Conservation (phyloP, 495 filamentous ascomycete species). For the Evansstolkia leycettana region DNA sequence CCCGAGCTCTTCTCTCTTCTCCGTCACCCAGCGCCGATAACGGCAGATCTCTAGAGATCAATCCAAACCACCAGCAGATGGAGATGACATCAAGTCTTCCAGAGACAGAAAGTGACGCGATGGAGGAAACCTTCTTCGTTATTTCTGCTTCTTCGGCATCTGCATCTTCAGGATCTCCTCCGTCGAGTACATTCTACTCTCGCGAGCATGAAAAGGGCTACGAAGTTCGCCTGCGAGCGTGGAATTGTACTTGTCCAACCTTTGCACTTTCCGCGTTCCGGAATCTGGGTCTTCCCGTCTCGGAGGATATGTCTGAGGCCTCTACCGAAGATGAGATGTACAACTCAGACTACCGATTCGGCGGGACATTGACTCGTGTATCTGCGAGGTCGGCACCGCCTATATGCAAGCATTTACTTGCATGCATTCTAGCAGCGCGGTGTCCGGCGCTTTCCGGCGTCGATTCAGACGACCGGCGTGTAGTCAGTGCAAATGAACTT, state of each 20-base stretch:
- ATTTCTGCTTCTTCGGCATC: slow-evolving; percentile 34
- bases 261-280: slow-evolving; percentile 64
- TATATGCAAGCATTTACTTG: slow-evolving; percentile 82
- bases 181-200: slow-evolving; percentile 11
- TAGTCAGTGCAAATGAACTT: slow-evolving; percentile 51
- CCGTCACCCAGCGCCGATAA: slow-evolving; percentile 2
- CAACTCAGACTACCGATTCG: slow-evolving; percentile 37
- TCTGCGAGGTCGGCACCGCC: too few species aligned
- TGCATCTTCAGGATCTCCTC: slow-evolving; percentile 8
- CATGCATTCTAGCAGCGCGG: slow-evolving; percentile 63
- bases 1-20: not conserved
- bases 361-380: slow-evolving; percentile 31
- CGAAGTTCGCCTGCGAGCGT: slow-evolving; percentile 59
- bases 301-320: too few species aligned
- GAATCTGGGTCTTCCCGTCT: slow-evolving; percentile 1
- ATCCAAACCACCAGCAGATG: not conserved
- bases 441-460: slow-evolving; percentile 48
- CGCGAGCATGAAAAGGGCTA: slow-evolving; percentile 34
- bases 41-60: not conserved
- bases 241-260: slow-evolving; percentile 81
- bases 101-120: slow-evolving; percentile 3
- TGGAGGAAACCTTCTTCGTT: slow-evolving; percentile 21
- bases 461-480: slow-evolving; percentile 36
- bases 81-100: slow-evolving; percentile 1
- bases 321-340: too few species aligned